Conservation (phyloP, 495 filamentous ascomycete species). For the Penicillium pancosmium region DNA sequence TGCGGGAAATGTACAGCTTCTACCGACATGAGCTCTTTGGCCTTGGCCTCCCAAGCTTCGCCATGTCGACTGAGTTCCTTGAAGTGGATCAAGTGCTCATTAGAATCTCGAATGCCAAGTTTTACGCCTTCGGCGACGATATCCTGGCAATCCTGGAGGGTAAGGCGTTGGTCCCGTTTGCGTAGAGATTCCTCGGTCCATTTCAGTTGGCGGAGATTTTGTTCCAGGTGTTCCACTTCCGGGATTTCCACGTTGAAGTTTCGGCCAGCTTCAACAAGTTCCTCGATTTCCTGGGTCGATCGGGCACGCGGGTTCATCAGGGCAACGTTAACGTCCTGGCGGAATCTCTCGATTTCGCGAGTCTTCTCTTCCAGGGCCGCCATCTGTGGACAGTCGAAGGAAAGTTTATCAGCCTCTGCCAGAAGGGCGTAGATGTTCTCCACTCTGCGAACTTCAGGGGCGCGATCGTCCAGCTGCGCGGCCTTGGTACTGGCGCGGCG, state of each 20-base stretch:
- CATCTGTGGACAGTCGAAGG: conserved; percentile 95
- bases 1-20: conserved; percentile 92
- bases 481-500: conserved; percentile 74
- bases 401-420: conserved; percentile 80
- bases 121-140: conserved; percentile 75
- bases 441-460: conserved; percentile 85
- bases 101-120: conserved; percentile 73
- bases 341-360: conserved; percentile 85
- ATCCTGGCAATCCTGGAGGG: conserved; percentile 74
- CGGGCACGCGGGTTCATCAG: conserved; percentile 62
- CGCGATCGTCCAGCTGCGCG: conserved; percentile 85
- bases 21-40: conserved; percentile 87
- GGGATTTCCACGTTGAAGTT: conserved; percentile 93
- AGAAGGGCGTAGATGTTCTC: conserved; percentile 87
- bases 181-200: conserved; percentile 82
- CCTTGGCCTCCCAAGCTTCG: conserved; percentile 89
- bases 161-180: conserved; percentile 61
- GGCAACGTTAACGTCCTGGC: conserved; percentile 70
- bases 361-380: conserved; percentile 82
- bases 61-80: conserved; percentile 74
- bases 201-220: conserved; percentile 78
- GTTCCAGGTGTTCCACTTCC: conserved; percentile 83
- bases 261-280: conserved; percentile 83
- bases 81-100: conserved; percentile 75
- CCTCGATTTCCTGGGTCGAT: conserved; percentile 77